Conservation (phyloP, 495 filamentous ascomycete genomes). For the Hamigera avellanea region DNA sequence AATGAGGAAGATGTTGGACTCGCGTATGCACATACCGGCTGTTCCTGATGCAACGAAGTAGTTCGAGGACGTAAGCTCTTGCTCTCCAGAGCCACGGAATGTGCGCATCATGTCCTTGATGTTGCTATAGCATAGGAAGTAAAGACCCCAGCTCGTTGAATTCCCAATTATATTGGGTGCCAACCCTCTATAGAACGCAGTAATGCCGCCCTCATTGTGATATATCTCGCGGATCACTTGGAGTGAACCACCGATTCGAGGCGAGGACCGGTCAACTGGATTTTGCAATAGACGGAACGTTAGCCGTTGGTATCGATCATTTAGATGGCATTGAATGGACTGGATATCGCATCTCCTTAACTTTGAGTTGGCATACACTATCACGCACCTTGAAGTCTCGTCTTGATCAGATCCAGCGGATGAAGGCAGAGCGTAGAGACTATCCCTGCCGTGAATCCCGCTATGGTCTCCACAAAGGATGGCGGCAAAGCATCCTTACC, state of each 20-base stretch:
- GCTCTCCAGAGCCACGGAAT: constrained; percentile 5
- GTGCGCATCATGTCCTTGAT: constrained; percentile 37
- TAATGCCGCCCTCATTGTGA: constrained; percentile 44
- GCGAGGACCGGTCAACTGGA: constrained; percentile 31
- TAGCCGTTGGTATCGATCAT: constrained; percentile 10
- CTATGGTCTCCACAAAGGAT: constrained; percentile 77
- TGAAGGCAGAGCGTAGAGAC: constrained; percentile 59
- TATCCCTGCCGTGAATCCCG: constrained; percentile 80
- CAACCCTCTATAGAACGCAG: constrained; percentile 77
- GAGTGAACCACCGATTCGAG: constrained; percentile 40
- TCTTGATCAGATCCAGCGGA: constrained; percentile 92
- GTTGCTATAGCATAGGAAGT: constrained; percentile 65
- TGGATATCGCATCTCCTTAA: constrained; percentile 1
- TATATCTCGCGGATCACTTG: constrained; percentile 44
- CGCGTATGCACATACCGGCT: constrained; percentile 49
- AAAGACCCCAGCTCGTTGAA: constrained; percentile 79
- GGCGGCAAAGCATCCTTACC: constrained; percentile 47
- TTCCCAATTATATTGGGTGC: constrained; percentile 87
- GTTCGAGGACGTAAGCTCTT: constrained; percentile 52
- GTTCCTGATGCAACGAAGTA: constrained; percentile 73
- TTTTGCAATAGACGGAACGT: not conserved
- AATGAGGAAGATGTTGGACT: too few relatives aligned
- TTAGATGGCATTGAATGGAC: too few relatives aligned
- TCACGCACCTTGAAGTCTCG: constrained; percentile 69
- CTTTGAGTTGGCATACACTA: not conserved